A percentile compares a stretch with the other conserved stretches of the same genome.
Evolutionary conservation across 495 filamentous ascomycete genomes (phyloP).

Genomic region (Trichocladium antarcticum): DNA sequence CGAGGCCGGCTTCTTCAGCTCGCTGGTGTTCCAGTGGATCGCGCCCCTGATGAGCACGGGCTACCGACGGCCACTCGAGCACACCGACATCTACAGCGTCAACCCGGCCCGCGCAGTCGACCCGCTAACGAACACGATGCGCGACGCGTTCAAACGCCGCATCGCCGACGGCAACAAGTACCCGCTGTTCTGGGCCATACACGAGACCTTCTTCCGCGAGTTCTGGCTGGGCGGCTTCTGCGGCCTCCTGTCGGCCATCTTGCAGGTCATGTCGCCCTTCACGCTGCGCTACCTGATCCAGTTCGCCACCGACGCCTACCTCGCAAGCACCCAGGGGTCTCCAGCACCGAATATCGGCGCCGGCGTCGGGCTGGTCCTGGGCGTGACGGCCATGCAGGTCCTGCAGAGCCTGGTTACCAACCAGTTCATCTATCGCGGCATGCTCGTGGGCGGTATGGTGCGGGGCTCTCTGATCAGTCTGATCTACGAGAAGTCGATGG

Average conservation of each 20-base stretch:
- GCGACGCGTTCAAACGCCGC: conserved; percentile 55
- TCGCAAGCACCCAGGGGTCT: conserved; percentile 38
- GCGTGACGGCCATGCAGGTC: conserved; percentile 65
- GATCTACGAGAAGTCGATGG: conserved; percentile 76
- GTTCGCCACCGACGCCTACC: conserved; percentile 70
- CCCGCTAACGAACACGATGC: conserved; percentile 50
- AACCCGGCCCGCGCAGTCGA: conserved; percentile 70
- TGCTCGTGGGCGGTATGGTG: conserved; percentile 67
- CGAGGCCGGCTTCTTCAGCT: conserved; percentile 47
- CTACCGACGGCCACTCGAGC: conserved; percentile 72
- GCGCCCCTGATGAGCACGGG: conserved; percentile 60
- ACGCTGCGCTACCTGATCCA: conserved; percentile 63
- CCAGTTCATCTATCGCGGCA: conserved; percentile 73
- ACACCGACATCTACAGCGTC: conserved; percentile 76
- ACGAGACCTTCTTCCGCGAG: conserved; percentile 77
- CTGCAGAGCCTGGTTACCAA: conserved; percentile 60
- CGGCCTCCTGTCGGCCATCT: conserved; percentile 55
- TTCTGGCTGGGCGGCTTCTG: conserved; percentile 75
- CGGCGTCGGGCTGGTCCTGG: conserved; percentile 65
- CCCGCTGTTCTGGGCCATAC: conserved; percentile 67
- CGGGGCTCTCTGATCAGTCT: conserved; percentile 62
- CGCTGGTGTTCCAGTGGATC: conserved; percentile 58
- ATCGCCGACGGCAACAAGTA: conserved; percentile 55
- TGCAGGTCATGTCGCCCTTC: conserved; percentile 66
- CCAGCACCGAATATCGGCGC: conserved; percentile 50